A percentile compares a stretch with the other conserved stretches of the same genome.
Evolutionary conservation across 495 filamentous ascomycete genomes (phyloP).

Genomic region (Apodospora peruviana): DNA sequence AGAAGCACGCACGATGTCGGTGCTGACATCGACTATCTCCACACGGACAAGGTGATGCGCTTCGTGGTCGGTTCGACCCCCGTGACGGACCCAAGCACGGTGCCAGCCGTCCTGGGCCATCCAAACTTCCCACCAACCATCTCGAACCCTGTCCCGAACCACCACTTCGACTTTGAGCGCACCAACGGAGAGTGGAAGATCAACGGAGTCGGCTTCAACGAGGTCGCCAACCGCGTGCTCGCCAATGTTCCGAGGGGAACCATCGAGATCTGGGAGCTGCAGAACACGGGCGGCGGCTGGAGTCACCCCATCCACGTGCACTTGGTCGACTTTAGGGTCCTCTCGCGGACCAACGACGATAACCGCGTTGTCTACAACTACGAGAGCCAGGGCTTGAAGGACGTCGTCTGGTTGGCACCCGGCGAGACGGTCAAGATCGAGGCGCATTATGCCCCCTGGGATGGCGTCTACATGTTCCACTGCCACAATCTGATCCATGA

Average conservation of each 20-base stretch:
- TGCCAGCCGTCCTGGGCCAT: slow-evolving; percentile 3
- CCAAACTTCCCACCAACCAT: slow-evolving; percentile 14
- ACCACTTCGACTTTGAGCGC: slow-evolving; percentile 41
- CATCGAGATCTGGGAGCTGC: slow-evolving; percentile 46
- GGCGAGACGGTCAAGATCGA: slow-evolving; percentile 44
- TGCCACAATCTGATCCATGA: slow-evolving; percentile 57
- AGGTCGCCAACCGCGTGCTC: slow-evolving; percentile 46
- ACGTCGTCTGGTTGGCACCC: slow-evolving; percentile 44
- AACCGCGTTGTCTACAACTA: slow-evolving; percentile 37
- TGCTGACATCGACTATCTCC: slow-evolving; percentile 37
- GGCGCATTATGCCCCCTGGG: slow-evolving; percentile 48
- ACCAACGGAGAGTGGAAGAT: slow-evolving; percentile 40
- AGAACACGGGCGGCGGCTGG: slow-evolving; percentile 42
- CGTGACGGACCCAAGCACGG: slow-evolving; percentile 18
- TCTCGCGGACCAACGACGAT: slow-evolving; percentile 34
- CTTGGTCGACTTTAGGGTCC: slow-evolving; percentile 52
- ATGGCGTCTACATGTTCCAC: slow-evolving; percentile 53
- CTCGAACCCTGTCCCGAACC: slow-evolving; percentile 12
- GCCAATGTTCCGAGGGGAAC: slow-evolving; percentile 41
- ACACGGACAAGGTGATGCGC: slow-evolving; percentile 48
- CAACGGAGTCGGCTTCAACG: slow-evolving; percentile 47
- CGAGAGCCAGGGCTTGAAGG: slow-evolving; percentile 45
- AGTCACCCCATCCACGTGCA: slow-evolving; percentile 55
- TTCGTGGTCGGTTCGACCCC: slow-evolving; percentile 41
- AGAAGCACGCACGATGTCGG: slow-evolving; percentile 39